Conservation (phyloP, 768 basidiomycete genomes). For the Chalciporus sphaerocephalus region DNA sequence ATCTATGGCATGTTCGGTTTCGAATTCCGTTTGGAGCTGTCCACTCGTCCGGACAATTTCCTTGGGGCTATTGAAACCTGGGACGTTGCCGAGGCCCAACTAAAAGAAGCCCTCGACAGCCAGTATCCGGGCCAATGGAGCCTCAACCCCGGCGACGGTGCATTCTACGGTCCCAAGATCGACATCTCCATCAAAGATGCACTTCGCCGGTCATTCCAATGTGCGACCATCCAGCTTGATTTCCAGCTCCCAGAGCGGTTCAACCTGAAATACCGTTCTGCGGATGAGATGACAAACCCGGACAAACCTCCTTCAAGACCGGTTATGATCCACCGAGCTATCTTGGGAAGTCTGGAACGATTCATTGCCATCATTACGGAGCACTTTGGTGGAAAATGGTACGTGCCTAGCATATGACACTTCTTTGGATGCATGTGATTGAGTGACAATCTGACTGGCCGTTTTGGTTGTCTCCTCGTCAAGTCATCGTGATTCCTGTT, state of each 20-base stretch:
- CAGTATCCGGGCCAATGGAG: constrained; percentile 87
- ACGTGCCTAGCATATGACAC: constrained; percentile 17
- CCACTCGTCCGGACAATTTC: constrained; percentile 93
- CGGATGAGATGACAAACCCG: constrained; percentile 52
- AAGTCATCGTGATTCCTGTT: constrained; percentile 91
- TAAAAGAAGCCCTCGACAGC: constrained; percentile 77
- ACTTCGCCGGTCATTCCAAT: constrained; percentile 90
- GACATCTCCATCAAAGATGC: constrained; percentile 97
- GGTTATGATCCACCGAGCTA: constrained; percentile 97
- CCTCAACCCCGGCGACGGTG: constrained; percentile 93
- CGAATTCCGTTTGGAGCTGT: constrained; percentile 88
- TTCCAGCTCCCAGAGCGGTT: constrained; percentile 98
- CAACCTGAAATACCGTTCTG: constrained; percentile 85
- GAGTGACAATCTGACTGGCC: constrained; percentile 53
- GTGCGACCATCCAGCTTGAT: constrained; percentile 97
- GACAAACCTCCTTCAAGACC: constrained; percentile 65
- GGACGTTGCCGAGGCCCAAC: constrained; percentile 85
- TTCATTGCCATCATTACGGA: constrained; percentile 98
- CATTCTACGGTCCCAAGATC: constrained; percentile 99
- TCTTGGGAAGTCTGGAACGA: constrained; percentile 88
- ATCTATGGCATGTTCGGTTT: constrained; percentile 95
- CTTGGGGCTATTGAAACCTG: constrained; percentile 88
- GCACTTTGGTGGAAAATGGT: constrained; percentile 98
- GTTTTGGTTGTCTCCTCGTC: constrained; percentile 97
- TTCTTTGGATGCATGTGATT: neutral